Evolutionary conservation across 257 asterid species (phyloP).

Genomic region (Eustoma russellianum): DNA sequence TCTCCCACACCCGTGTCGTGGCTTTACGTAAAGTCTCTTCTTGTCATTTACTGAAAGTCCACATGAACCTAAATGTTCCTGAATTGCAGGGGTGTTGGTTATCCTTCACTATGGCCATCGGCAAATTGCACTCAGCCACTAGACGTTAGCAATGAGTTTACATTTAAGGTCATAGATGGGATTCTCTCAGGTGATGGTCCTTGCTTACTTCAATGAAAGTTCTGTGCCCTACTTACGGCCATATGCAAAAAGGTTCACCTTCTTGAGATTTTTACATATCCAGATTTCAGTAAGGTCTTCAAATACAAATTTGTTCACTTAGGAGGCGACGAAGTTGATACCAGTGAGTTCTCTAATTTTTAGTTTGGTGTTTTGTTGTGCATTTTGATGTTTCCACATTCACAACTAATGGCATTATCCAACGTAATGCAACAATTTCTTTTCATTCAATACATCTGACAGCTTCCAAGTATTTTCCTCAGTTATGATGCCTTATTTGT

Average conservation of each 20-base stretch:
- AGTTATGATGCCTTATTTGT: too few species aligned
- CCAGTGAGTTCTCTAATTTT: constrained; percentile 40
- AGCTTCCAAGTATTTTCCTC: too few species aligned
- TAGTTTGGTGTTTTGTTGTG: not conserved
- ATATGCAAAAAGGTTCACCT: not conserved
- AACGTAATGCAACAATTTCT: too few species aligned
- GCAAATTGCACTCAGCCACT: constrained; percentile 64
- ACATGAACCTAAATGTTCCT: not conserved
- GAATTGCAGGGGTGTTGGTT: constrained; percentile 70
- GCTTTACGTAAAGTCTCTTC: too few species aligned
- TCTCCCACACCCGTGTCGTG: too few species aligned
- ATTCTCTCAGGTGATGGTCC: constrained; percentile 63
- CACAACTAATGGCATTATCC: too few species aligned
- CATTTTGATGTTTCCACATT: not conserved
- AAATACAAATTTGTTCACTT: constrained; percentile 80
- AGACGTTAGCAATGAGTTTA: constrained; percentile 79
- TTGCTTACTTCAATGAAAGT: not conserved
- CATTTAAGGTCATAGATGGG: constrained; percentile 78
- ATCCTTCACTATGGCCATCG: constrained; percentile 87
- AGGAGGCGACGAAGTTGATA: constrained; percentile 93
- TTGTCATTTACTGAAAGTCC: too few species aligned
- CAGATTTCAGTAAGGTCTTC: constrained; percentile 95
- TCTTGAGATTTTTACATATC: constrained; percentile 7
- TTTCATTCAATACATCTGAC: too few species aligned
- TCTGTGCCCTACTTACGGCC: not conserved